phyloP scores from a whole-genome alignment of 2,329 filamentous ascomycete genomes.

The Stachybotrys echinatus region DNA sequence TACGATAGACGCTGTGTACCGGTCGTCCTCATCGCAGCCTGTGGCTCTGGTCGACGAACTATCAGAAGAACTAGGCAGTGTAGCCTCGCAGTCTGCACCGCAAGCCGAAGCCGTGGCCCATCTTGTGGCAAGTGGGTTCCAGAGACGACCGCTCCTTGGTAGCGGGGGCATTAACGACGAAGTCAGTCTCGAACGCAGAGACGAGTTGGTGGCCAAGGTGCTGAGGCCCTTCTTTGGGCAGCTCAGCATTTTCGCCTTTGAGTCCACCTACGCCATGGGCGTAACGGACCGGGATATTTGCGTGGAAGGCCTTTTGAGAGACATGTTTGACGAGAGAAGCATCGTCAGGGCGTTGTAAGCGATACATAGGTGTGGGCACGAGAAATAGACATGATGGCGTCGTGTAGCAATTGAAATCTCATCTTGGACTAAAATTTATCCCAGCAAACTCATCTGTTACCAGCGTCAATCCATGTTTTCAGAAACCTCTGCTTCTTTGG shows the following conservation, averaged over 20 bases:
- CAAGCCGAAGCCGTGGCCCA: slow-evolving; percentile 32
- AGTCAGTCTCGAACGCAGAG: slow-evolving; percentile 52
- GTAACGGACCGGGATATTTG: slow-evolving; percentile 61
- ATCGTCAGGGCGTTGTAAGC: slow-evolving; percentile 54
- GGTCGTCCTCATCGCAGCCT: slow-evolving; percentile 62
- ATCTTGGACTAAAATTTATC: no score
- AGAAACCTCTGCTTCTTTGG: no score
- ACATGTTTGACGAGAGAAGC: slow-evolving; percentile 75
- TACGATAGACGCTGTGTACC: slow-evolving; percentile 92
- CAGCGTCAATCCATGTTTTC: no score
- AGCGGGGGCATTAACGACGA: slow-evolving; percentile 50
- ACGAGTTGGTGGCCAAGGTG: slow-evolving; percentile 70
- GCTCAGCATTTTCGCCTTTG: slow-evolving; percentile 88
- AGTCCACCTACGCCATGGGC: slow-evolving; percentile 85
- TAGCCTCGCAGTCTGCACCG: slow-evolving; percentile 22
- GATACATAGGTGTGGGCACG: background rate
- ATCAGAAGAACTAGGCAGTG: slow-evolving; percentile 64
- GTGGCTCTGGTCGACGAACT: slow-evolving; percentile 80
- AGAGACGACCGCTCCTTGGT: slow-evolving; percentile 45
- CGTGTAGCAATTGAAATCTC: background rate
- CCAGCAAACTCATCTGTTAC: no score
- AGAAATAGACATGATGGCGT: background rate
- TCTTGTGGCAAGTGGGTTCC: slow-evolving; percentile 26
- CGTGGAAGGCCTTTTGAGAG: slow-evolving; percentile 58
- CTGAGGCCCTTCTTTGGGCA: slow-evolving; percentile 86